phyloP scores from a whole-genome alignment of 108 stramenopile genomes.

The Conticribra guillardii region DNA sequence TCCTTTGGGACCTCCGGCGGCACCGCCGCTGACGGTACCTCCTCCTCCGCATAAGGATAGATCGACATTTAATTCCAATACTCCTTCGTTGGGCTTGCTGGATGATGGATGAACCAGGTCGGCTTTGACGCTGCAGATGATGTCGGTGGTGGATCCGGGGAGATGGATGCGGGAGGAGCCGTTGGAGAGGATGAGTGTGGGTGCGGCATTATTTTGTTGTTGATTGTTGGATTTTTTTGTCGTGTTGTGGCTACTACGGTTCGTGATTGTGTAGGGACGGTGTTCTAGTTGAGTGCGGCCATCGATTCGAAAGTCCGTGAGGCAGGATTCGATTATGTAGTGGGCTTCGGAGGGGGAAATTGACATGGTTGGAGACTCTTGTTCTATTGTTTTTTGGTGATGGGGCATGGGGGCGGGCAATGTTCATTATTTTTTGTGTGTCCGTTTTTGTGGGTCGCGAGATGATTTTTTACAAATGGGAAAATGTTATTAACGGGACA shows the following conservation, averaged over 20 bases:
- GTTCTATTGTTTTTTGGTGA: too few species aligned
- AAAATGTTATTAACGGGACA: too few species aligned
- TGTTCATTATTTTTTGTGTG: too few species aligned
- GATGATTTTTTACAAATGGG: too few species aligned
- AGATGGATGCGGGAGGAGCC: constrained; percentile 73
- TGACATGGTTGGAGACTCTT: constrained; percentile 31
- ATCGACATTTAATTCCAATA: constrained; percentile 68
- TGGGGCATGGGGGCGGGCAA: too few species aligned
- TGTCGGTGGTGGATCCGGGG: constrained; percentile 62
- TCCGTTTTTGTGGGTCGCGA: too few species aligned
- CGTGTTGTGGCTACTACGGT: constrained; percentile 18
- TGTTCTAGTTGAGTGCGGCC: constrained; percentile 60
- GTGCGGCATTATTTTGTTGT: neutral
- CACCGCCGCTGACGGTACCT: constrained; percentile 1
- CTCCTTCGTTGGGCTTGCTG: constrained; percentile 55
- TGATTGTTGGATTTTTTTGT: neutral
- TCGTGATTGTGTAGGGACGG: constrained; percentile 57
- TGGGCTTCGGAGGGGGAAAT: constrained; percentile 68
- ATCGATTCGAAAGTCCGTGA: constrained; percentile 65
- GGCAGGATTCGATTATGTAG: constrained; percentile 73
- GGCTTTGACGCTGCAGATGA: constrained; percentile 74
- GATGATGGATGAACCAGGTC: constrained; percentile 66
- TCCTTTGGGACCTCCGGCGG: neutral
- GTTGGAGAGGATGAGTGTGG: constrained; percentile 63
- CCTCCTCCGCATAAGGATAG: constrained; percentile 39